These are phyloP conservation scores for Tilletia setariae DNA, from an alignment of 1,284 basidiomycete species.

Conservation along the genomic window DNA sequence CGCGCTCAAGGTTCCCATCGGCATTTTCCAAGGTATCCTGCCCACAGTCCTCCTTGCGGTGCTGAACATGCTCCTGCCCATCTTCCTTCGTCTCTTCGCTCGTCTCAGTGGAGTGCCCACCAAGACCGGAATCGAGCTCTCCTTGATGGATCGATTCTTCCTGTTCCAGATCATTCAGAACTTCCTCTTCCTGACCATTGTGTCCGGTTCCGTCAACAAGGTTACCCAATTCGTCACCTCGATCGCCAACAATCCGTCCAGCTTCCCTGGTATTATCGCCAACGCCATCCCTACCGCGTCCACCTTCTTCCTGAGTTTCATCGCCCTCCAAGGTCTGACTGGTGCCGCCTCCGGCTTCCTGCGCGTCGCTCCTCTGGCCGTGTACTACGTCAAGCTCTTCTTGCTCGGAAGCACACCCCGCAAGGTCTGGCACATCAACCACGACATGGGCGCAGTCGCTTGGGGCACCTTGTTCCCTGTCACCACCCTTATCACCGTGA, in stretches of 20 bases:
- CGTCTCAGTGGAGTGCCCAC: conserved; percentile 78
- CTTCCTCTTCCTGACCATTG: conserved; percentile 50
- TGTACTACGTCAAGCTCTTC: conserved; percentile 82
- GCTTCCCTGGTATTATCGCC: conserved; percentile 45
- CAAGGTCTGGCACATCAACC: conserved; percentile 73
- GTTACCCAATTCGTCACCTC: conserved; percentile 31
- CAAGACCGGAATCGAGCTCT: conserved; percentile 76
- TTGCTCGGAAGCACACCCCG: conserved; percentile 87
- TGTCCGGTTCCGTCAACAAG: conserved; percentile 39
- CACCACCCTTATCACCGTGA: conserved; percentile 46
- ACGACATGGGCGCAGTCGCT: conserved; percentile 64
- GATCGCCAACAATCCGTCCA: conserved; percentile 26
- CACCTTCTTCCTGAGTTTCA: conserved; percentile 87
- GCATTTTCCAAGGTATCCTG: conserved; percentile 75
- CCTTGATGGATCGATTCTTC: conserved; percentile 86
- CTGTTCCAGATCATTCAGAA: conserved; percentile 68
- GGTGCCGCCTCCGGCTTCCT: conserved; percentile 73
- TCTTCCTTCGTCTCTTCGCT: conserved; percentile 72
- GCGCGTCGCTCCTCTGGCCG: conserved; percentile 68
- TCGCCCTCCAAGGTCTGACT: conserved; percentile 56
- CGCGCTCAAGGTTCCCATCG: conserved; percentile 61
- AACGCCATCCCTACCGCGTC: conserved; percentile 74
- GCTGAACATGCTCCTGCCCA: conserved; percentile 85
- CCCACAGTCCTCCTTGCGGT: conserved; percentile 79
- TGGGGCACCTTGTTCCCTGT: conserved; percentile 72